phyloP scores from a whole-genome alignment of 2,329 filamentous ascomycete genomes.

The Aureobasidium sp. region DNA sequence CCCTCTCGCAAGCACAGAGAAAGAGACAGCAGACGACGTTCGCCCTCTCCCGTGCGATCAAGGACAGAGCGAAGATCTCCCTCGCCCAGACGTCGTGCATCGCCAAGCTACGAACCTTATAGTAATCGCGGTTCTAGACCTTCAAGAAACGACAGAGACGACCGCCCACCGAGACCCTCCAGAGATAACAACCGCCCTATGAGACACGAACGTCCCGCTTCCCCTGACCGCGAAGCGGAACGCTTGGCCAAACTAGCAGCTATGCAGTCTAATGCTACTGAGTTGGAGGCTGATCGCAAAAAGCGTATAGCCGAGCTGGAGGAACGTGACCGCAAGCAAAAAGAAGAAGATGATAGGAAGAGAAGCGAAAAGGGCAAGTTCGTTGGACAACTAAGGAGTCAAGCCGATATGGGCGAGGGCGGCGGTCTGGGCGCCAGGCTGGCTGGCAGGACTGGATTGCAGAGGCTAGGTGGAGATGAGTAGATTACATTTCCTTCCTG shows the following conservation, averaged over 20 bases:
- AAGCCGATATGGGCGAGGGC: conserved; percentile 24
- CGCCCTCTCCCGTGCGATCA: conserved; percentile 18
- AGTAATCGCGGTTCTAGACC: neutral
- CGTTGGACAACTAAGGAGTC: conserved; percentile 27
- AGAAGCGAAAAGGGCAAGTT: conserved; percentile 32
- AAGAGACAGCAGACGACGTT: conserved; percentile 4
- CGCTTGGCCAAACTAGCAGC: conserved; percentile 33
- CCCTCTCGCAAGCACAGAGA: conserved; percentile 6
- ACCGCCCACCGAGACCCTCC: neutral
- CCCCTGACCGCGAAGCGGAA: conserved; percentile 26
- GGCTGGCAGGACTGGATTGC: conserved; percentile 17
- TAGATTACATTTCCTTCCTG: neutral
- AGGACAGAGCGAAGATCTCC: conserved; percentile 4
- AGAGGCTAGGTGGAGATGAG: conserved; percentile 13
- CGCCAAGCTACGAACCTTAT: conserved; percentile 15
- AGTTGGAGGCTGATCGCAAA: conserved; percentile 64
- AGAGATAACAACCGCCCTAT: neutral
- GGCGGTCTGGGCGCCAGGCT: conserved; percentile 15
- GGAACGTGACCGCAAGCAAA: conserved; percentile 56
- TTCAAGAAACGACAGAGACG: neutral
- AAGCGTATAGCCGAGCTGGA: conserved; percentile 61
- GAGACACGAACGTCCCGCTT: neutral
- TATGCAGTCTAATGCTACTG: conserved; percentile 41
- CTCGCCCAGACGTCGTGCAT: conserved; percentile 12
- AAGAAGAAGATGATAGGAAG: conserved; percentile 57